A percentile compares a stretch with the other conserved stretches of the same genome.
These are phyloP conservation scores for Yamadazyma spencermartinsiae DNA, from an alignment of 1,139 yeast genomes.

Conservation along the genomic window DNA sequence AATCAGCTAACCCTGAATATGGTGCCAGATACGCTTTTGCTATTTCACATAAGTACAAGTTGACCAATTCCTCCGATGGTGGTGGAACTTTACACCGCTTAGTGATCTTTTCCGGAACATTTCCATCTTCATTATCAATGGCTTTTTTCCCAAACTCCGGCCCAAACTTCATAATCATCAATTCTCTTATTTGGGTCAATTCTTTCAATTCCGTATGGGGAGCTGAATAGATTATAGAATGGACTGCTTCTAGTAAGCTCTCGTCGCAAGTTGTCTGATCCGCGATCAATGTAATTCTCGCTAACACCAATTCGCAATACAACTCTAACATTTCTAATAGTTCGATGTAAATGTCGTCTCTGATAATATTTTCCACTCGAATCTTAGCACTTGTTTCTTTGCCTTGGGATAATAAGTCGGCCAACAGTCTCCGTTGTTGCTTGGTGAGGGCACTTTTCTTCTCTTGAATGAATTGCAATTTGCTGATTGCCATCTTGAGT, in stretches of 20 bases:
- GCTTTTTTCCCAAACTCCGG: slow-evolving; percentile 60
- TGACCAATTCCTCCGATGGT: slow-evolving; percentile 66
- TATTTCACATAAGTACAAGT: slow-evolving; percentile 73
- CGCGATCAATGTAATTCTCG: slow-evolving; percentile 63
- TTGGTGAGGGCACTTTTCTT: slow-evolving; percentile 81
- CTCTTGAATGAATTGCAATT: slow-evolving; percentile 77
- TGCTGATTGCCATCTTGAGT: slow-evolving; percentile 77
- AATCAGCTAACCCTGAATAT: slow-evolving; percentile 56
- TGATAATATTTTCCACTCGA: slow-evolving; percentile 80
- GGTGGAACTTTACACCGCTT: slow-evolving; percentile 66
- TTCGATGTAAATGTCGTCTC: slow-evolving; percentile 84
- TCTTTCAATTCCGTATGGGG: slow-evolving; percentile 79
- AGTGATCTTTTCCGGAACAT: slow-evolving; percentile 65
- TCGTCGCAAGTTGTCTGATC: slow-evolving; percentile 54
- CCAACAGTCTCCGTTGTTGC: slow-evolving; percentile 74
- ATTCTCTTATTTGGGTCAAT: slow-evolving; percentile 57
- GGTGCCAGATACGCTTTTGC: slow-evolving; percentile 80
- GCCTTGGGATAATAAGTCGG: slow-evolving; percentile 67
- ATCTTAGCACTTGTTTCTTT: slow-evolving; percentile 85
- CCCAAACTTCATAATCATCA: slow-evolving; percentile 66
- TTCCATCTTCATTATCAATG: slow-evolving; percentile 50
- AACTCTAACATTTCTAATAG: slow-evolving; percentile 77
- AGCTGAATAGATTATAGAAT: slow-evolving; percentile 68
- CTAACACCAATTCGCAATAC: slow-evolving; percentile 80
- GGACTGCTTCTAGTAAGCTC: slow-evolving; percentile 72